These are phyloP conservation scores for Fusarium miscanthi DNA, from an alignment of 2,329 filamentous ascomycete species.

Conservation along the genomic window DNA sequence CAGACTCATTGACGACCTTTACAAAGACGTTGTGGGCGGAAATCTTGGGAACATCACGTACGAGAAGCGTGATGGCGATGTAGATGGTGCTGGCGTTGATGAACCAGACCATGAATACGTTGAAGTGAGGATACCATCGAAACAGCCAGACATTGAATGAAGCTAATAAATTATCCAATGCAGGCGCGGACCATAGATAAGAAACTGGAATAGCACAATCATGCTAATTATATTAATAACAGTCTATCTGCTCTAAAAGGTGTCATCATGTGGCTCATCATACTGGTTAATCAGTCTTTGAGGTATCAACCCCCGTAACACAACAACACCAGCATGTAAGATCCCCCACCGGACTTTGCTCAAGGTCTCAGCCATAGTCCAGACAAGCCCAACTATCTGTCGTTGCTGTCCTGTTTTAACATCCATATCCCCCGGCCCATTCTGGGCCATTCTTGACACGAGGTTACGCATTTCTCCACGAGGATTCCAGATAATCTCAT, in stretches of 20 bases:
- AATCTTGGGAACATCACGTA: too few relatives aligned
- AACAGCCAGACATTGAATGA: too few relatives aligned
- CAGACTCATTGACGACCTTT: too few relatives aligned
- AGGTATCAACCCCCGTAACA: conserved; percentile 55
- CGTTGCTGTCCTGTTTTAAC: not conserved
- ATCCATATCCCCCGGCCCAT: not conserved
- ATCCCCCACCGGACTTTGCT: conserved; percentile 70
- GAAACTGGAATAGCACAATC: too few relatives aligned
- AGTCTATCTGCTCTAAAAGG: not conserved
- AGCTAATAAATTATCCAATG: too few relatives aligned
- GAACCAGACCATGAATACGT: too few relatives aligned
- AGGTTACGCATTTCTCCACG: not conserved
- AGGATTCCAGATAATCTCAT: conserved; percentile 1
- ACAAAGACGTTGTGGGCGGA: too few relatives aligned
- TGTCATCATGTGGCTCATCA: not conserved
- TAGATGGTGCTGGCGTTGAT: too few relatives aligned
- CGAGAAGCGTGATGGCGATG: too few relatives aligned
- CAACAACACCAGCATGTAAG: conserved; percentile 70
- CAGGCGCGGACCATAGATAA: accelerated
- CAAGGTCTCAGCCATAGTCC: conserved; percentile 65
- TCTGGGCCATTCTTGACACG: not conserved
- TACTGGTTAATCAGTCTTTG: conserved; percentile 19
- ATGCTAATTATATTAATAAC: not conserved
- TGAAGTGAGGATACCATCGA: too few relatives aligned
- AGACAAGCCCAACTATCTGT: conserved; percentile 58